Percentiles rank a stretch among this genome's conserved stretches.
Conservation (phyloP, 2,329 filamentous ascomycete species). For the Aurifilum marmelostoma region DNA sequence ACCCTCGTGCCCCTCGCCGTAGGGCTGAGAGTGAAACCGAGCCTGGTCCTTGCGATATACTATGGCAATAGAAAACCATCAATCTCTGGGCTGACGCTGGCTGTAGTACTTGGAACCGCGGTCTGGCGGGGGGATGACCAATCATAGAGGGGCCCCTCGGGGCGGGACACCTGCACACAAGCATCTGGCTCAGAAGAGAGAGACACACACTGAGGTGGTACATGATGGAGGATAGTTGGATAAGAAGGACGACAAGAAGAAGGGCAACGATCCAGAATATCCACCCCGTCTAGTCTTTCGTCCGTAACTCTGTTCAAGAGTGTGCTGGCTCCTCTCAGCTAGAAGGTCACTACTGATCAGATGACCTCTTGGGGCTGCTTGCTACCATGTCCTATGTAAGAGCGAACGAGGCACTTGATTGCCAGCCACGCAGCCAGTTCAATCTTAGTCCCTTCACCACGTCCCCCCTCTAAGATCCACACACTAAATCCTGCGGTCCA, state of each 20-base stretch:
- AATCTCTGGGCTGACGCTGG: not conserved
- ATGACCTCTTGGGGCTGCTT: not conserved
- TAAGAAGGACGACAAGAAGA: not conserved
- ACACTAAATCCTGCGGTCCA: constrained; percentile 5
- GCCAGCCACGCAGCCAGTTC: not conserved
- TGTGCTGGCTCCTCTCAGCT: not conserved
- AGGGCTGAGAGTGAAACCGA: constrained; percentile 19
- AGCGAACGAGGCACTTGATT: not conserved
- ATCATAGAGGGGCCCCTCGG: not conserved
- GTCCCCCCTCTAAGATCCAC: not conserved
- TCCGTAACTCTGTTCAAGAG: not conserved
- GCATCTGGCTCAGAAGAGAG: not conserved
- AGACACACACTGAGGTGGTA: no score
- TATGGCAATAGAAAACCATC: not conserved
- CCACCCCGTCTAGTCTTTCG: not conserved
- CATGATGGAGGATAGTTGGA: no score
- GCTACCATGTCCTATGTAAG: not conserved
- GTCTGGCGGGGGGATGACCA: not conserved
- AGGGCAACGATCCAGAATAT: not conserved
- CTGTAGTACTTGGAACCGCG: not conserved
- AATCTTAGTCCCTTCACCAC: not conserved
- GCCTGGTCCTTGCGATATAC: constrained; percentile 4
- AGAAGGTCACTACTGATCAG: not conserved
- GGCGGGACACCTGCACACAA: no score
- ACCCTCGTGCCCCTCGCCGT: constrained; percentile 9